Conservation (phyloP, 2,329 filamentous ascomycete genomes). For the Trichoderma sp. region DNA sequence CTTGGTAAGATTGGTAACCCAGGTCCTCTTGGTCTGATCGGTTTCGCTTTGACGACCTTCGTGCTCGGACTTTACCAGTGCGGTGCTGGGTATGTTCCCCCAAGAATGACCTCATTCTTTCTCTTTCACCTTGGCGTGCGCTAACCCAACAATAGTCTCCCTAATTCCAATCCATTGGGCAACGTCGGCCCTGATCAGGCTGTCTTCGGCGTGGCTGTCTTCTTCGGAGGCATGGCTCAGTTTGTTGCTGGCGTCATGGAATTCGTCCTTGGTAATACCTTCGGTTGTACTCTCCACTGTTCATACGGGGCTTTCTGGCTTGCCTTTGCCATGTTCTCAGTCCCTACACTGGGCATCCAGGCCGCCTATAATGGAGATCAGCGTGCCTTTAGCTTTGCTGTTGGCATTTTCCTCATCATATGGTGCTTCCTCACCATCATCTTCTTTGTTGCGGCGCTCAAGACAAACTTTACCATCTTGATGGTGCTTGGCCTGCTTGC, state of each 20-base stretch:
- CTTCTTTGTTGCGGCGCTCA: constrained; percentile 56
- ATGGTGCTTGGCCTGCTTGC: constrained; percentile 59
- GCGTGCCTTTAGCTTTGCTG: constrained; percentile 48
- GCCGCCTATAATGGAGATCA: constrained; percentile 43
- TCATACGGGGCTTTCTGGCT: constrained; percentile 66
- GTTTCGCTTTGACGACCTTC: constrained; percentile 68
- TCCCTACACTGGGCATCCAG: constrained; percentile 52
- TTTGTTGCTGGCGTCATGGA: constrained; percentile 64
- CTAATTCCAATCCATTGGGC: constrained; percentile 37
- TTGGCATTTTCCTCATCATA: constrained; percentile 59
- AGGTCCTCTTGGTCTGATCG: constrained; percentile 60
- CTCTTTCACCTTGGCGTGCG: neutral
- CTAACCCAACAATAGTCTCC: constrained; percentile 31
- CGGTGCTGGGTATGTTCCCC: constrained; percentile 46
- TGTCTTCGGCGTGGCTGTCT: constrained; percentile 40
- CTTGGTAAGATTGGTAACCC: constrained; percentile 57
- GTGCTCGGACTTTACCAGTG: constrained; percentile 53
- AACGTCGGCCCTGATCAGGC: constrained; percentile 39
- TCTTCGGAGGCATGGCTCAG: constrained; percentile 68
- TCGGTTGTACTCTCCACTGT: constrained; percentile 61
- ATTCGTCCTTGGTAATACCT: constrained; percentile 59
- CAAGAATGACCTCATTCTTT: neutral
- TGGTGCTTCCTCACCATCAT: constrained; percentile 62
- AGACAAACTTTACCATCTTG: constrained; percentile 61
- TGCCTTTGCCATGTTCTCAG: constrained; percentile 58